Evolutionary conservation across 768 basidiomycete species (phyloP), one percentile per base, ranked within the genome.

Genomic region (Lactarius hatsudake): DNA sequence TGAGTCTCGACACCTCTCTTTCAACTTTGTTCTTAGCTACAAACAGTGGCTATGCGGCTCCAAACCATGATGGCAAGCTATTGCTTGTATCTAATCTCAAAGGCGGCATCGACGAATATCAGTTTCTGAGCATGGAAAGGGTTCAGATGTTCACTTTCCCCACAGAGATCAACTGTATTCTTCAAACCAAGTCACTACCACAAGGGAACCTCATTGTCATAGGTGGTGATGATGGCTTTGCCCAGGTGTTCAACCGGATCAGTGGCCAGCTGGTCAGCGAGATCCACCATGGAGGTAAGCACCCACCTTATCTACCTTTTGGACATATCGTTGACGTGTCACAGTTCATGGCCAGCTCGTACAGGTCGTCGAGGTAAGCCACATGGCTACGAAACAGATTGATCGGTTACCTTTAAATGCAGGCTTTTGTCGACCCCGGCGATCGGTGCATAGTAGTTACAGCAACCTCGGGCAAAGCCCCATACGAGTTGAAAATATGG

Each of bases 241-340:
- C 61, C 38, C 13, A 13, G 4, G 30, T 62, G 32, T 62, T 62
- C 61, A 62, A 62, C 26, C 6, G 48, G 12, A 62, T 53, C n/a
- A 62, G 61, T 26, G 48, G 61, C n/a, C 61, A 62, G 23, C 61
- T 53, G 15, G 61, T 60, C 3, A 34, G 38, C 20, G 10, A 60
- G 59, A 60, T 60, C 45, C 59, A 45, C 9, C 59, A 60, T 48
- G 43, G 43, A 45, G 34, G 59, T 59, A 30, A 23, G 38, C 15
- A 3, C 32, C 32, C 32, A n/a, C n/a, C n/a, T n/a, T n/a, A n/a
- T n/a, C n/a, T n/a, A n/a, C n/a, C n/a, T n/a, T n/a, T n/a, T n/a
- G n/a, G n/a, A n/a, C n/a, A n/a, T n/a, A n/a, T n/a, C n/a, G n/a
- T n/a, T n/a, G n/a, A n/a, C n/a, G n/a, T n/a, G n/a, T n/a, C n/a